These are phyloP conservation scores for Kodamaea laetipori DNA, from an alignment of 805 yeast species.

Conservation along the genomic window DNA sequence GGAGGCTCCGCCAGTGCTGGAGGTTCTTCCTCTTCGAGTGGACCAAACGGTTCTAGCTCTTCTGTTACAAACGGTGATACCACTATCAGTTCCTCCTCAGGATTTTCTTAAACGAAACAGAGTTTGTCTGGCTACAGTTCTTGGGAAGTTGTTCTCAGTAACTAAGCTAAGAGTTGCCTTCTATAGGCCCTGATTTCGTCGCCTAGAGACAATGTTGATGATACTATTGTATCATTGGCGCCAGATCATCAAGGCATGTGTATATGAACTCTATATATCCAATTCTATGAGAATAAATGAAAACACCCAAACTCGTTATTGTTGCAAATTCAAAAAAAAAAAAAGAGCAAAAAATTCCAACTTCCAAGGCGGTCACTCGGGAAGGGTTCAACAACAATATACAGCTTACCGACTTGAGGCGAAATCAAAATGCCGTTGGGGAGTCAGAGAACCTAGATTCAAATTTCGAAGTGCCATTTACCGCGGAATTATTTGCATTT, in stretches of 20 bases:
- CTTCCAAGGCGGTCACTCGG: too few relatives aligned
- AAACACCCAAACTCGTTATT: background rate
- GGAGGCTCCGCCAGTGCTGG: background rate
- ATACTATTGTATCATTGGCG: conserved; percentile 4
- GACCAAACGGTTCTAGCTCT: conserved; percentile 1
- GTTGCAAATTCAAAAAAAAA: background rate
- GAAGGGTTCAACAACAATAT: too few relatives aligned
- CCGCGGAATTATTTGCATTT: too few relatives aligned
- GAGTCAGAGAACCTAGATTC: too few relatives aligned
- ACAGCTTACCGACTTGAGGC: too few relatives aligned
- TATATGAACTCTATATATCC: conserved; percentile 1
- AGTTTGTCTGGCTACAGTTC: background rate
- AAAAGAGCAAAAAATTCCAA: too few relatives aligned
- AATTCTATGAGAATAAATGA: background rate
- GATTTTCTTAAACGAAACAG: background rate
- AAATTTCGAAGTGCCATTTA: too few relatives aligned
- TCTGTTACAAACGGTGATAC: background rate
- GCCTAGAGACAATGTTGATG: conserved; percentile 1
- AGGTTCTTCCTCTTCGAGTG: background rate
- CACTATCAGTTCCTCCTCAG: background rate
- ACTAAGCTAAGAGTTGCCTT: background rate
- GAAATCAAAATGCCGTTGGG: too few relatives aligned
- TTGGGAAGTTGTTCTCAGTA: conserved; percentile 2
- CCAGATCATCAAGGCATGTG: background rate
- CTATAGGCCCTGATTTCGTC: background rate